Percentiles rank a stretch among this genome's conserved stretches.
These are phyloP conservation scores for Cocos nucifera DNA, from an alignment of 176 grass and related monocot genomes.

Conservation along the genomic window DNA sequence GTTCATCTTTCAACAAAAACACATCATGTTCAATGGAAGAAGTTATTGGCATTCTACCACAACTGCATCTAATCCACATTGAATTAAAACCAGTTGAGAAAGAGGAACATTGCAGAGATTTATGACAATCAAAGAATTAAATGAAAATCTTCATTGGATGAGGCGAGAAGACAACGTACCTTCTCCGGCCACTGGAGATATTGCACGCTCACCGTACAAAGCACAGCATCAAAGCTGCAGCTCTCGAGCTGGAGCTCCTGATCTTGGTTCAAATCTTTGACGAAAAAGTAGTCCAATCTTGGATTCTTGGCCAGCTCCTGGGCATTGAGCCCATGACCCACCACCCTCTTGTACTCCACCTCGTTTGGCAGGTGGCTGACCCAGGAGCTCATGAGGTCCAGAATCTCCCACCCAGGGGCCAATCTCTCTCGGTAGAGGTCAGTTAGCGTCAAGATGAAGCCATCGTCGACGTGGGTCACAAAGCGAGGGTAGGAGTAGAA, in stretches of 20 bases:
- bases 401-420: constrained; percentile 37
- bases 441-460: constrained; percentile 63
- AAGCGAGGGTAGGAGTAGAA: constrained; percentile 82
- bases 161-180: constrained; percentile 13
- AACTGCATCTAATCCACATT: too few species aligned
- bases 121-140: too few species aligned
- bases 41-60: too few species aligned
- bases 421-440: constrained; percentile 60
- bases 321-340: constrained; percentile 87
- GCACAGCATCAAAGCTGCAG: constrained; percentile 50
- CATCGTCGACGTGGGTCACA: constrained; percentile 81
- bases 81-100: too few species aligned
- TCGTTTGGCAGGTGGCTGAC: constrained; percentile 85
- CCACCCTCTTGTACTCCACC: constrained; percentile 34
- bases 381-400: constrained; percentile 98
- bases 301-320: constrained; percentile 74
- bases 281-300: constrained; percentile 67
- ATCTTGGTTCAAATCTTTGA: constrained; percentile 80
- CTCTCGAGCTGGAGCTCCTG: constrained; percentile 42
- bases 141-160: too few species aligned
- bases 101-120: too few species aligned
- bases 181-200: constrained; percentile 77
- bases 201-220: constrained; percentile 79
- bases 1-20: too few species aligned
- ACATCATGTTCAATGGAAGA: too few species aligned